Conservation (phyloP, 1,284 basidiomycete species). For the Pisolithus thermaeus region DNA sequence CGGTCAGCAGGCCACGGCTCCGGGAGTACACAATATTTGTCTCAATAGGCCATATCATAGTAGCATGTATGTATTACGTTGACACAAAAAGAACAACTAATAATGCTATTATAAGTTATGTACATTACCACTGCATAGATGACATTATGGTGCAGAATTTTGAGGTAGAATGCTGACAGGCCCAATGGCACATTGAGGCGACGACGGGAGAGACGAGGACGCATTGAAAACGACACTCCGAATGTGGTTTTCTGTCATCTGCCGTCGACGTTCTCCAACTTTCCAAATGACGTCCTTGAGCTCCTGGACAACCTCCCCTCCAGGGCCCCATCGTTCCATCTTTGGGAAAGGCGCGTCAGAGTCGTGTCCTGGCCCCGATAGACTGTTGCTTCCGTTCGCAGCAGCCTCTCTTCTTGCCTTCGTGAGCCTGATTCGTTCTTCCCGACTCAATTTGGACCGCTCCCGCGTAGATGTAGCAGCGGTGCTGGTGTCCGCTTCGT, state of each 20-base stretch:
- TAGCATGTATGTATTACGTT: background rate
- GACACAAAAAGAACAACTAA: slow-evolving; percentile 3
- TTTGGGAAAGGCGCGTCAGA: background rate
- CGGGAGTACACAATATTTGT: too few relatives aligned
- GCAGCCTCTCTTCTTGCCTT: slow-evolving; percentile 49
- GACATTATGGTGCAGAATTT: slow-evolving; percentile 5
- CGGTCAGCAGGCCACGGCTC: too few relatives aligned
- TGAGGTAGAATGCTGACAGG: slow-evolving; percentile 8
- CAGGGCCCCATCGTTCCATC: slow-evolving; percentile 59
- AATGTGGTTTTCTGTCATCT: slow-evolving; percentile 34
- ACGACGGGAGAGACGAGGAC: slow-evolving; percentile 6
- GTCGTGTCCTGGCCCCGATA: slow-evolving; percentile 6
- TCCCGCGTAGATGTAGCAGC: slow-evolving; percentile 42
- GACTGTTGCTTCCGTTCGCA: slow-evolving; percentile 7
- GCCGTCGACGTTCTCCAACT: slow-evolving; percentile 62
- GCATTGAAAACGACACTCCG: slow-evolving; percentile 8
- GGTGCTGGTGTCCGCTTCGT: slow-evolving; percentile 54
- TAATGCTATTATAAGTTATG: slow-evolving; percentile 15
- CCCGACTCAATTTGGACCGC: slow-evolving; percentile 58
- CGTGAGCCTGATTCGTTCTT: slow-evolving; percentile 61
- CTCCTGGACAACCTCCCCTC: slow-evolving; percentile 75
- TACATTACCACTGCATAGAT: slow-evolving; percentile 3
- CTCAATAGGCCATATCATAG: background rate
- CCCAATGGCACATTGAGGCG: slow-evolving; percentile 1
- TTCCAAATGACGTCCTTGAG: slow-evolving; percentile 81